Evolutionary conservation across 306 rosid species (phyloP).

Genomic region (Ziziphus jujuba): DNA sequence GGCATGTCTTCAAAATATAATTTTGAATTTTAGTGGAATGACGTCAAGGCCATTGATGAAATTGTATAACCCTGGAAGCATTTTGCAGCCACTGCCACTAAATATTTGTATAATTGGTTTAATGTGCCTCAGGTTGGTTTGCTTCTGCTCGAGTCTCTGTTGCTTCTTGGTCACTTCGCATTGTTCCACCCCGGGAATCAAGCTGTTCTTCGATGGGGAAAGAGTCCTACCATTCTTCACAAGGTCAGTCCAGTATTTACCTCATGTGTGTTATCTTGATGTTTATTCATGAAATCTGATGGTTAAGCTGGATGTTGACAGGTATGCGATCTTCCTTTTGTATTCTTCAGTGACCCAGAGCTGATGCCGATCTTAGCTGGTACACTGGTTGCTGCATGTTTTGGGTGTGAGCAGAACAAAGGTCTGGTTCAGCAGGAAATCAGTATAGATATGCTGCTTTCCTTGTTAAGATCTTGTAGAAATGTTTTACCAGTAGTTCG

Average conservation of each 20-base stretch:
- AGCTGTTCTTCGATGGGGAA: constrained; percentile 97
- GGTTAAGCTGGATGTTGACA: constrained; percentile 40
- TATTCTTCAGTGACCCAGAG: constrained; percentile 96
- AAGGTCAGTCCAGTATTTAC: constrained; percentile 57
- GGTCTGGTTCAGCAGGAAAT: constrained; percentile 89
- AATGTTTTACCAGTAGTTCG: constrained; percentile 40
- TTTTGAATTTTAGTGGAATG: background rate
- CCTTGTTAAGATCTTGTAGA: constrained; percentile 80
- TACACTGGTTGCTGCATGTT: constrained; percentile 88
- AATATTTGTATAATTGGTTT: constrained; percentile 3
- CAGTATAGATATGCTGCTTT: constrained; percentile 86
- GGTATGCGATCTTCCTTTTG: constrained; percentile 94
- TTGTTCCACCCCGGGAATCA: constrained; percentile 89
- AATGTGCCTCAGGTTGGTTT: constrained; percentile 64
- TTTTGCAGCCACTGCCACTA: background rate
- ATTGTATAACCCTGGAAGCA: background rate
- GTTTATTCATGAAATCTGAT: constrained; percentile 35
- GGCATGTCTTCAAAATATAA: too few species aligned
- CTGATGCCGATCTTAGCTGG: constrained; percentile 96
- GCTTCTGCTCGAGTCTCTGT: constrained; percentile 80
- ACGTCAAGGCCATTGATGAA: constrained; percentile 1
- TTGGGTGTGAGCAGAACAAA: constrained; percentile 87
- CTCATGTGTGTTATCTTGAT: constrained; percentile 14
- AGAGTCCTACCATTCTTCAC: constrained; percentile 93
- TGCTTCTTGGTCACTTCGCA: constrained; percentile 88